phyloP scores from a whole-genome alignment of 1,139 yeast genomes.

The Saccharomyces pastorianus region DNA sequence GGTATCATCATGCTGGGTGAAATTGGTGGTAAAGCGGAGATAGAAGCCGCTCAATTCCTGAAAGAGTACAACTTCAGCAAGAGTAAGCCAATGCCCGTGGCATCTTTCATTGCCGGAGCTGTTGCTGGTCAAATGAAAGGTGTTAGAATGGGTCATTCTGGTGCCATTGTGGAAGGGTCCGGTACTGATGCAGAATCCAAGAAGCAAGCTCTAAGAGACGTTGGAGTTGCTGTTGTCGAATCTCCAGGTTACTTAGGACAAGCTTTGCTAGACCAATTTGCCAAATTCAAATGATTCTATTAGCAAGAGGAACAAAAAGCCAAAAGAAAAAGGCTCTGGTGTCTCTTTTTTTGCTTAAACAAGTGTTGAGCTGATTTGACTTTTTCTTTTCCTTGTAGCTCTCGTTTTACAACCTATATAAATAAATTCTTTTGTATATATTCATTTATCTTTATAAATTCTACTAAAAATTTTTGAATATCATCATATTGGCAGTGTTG shows the following conservation, averaged over 20 bases:
- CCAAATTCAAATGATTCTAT: conserved; percentile 28
- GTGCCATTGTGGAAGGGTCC: conserved; percentile 98
- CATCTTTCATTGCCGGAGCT: conserved; percentile 96
- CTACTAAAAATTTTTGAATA: not conserved
- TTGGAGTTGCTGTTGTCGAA: conserved; percentile 90
- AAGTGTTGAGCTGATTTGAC: not conserved
- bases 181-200: conserved; percentile 97
- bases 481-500: not conserved
- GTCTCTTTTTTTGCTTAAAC: not conserved
- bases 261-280: conserved; percentile 83
- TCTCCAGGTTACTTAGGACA: conserved; percentile 97
- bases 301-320: not conserved
- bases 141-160: conserved; percentile 99
- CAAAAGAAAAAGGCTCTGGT: not conserved
- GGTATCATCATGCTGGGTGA: conserved; percentile 98
- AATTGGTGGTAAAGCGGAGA: conserved; percentile 99
- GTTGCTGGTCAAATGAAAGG: conserved; percentile 92
- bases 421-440: not conserved
- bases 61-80: conserved; percentile 75
- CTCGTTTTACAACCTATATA: not conserved
- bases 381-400: not conserved
- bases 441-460: not conserved
- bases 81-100: conserved; percentile 95
- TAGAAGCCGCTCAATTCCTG: conserved; percentile 95
- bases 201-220: conserved; percentile 84